Conservation (phyloP, 1,284 basidiomycete species). For the Puccinia hordei region DNA sequence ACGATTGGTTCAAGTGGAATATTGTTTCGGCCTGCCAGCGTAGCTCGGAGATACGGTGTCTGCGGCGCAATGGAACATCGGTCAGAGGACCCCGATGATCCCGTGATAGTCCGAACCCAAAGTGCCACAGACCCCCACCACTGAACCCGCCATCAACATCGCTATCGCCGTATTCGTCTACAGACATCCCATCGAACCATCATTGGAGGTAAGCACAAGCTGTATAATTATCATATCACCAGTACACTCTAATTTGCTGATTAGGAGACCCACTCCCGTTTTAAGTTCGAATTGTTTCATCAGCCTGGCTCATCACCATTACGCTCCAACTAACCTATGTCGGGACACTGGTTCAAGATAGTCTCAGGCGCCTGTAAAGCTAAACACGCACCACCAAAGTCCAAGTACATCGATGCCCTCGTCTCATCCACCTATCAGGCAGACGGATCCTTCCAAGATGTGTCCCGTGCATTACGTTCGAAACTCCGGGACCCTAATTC, state of each 20-base stretch:
- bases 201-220: background rate
- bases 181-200: background rate
- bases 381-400: slow-evolving; percentile 86
- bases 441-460: slow-evolving; percentile 86
- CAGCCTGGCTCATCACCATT: slow-evolving; percentile 6
- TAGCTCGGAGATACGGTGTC: no score
- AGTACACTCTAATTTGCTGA: background rate
- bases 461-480: slow-evolving; percentile 79
- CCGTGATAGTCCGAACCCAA: no score
- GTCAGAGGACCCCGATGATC: no score
- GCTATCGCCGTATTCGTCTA: no score
- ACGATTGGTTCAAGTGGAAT: no score
- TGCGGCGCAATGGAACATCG: no score
- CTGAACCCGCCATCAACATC: no score
- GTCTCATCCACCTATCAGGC: slow-evolving; percentile 91
- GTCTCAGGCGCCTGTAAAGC: slow-evolving; percentile 67
- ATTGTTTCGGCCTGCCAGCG: no score
- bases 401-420: slow-evolving; percentile 75
- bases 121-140: no score
- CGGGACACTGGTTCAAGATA: slow-evolving; percentile 46
- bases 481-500: slow-evolving; percentile 86
- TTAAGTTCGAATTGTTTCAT: background rate
- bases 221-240: background rate
- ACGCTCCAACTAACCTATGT: slow-evolving; percentile 15
- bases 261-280: background rate